phyloP scores from a whole-genome alignment of 2,329 filamentous ascomycete species.

The Aspergillus tanneri region DNA sequence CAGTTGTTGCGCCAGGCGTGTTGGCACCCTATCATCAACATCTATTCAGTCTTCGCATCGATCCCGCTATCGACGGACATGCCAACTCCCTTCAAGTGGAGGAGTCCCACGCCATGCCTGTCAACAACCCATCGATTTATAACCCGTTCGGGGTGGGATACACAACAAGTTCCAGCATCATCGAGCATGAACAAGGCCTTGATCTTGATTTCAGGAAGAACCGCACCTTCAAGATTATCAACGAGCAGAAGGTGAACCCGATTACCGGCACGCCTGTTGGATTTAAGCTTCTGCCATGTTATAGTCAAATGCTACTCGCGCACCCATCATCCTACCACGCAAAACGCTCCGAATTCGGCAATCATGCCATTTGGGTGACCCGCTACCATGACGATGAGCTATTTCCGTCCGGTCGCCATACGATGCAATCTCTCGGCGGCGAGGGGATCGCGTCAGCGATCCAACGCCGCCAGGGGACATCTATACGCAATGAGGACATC shows the following conservation, averaged over 20 bases:
- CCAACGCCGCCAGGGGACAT: constrained; percentile 30
- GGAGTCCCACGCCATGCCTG: constrained; percentile 57
- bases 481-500: constrained; percentile 30
- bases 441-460: constrained; percentile 26
- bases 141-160: constrained; percentile 57
- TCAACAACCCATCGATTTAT: constrained; percentile 35
- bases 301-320: constrained; percentile 58
- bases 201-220: constrained; percentile 40
- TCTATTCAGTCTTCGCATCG: constrained; percentile 46
- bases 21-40: constrained; percentile 48
- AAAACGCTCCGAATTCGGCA: constrained; percentile 52
- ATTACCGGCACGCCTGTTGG: constrained; percentile 53
- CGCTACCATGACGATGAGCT: constrained; percentile 51
- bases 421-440: constrained; percentile 46
- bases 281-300: constrained; percentile 54
- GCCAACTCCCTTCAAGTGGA: constrained; percentile 53
- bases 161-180: constrained; percentile 42
- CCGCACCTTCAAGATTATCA: constrained; percentile 59
- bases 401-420: constrained; percentile 51
- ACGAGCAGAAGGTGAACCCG: constrained; percentile 49
- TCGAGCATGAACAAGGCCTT: constrained; percentile 46
- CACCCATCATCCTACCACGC: constrained; percentile 49
- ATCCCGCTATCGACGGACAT: constrained; percentile 43
- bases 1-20: constrained; percentile 43
- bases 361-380: constrained; percentile 54